A percentile compares a stretch with the other conserved stretches of the same genome.
These are phyloP conservation scores for Fusarium oxysporum DNA, from an alignment of 2,329 filamentous ascomycete genomes.

Conservation along the genomic window DNA sequence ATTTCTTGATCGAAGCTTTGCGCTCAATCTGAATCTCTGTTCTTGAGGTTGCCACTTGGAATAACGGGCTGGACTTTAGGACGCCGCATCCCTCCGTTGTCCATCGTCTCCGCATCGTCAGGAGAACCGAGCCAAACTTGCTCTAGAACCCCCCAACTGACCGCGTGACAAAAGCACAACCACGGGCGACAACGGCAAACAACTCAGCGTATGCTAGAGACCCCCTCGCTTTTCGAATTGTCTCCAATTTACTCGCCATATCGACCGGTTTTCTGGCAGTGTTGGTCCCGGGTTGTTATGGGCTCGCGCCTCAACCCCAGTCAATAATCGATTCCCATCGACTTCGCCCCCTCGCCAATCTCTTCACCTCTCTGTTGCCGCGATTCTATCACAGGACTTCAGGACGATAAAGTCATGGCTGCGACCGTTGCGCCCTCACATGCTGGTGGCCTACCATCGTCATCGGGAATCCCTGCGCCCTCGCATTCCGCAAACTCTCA, in stretches of 20 bases:
- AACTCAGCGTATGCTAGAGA: not conserved
- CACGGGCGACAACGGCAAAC: constrained; percentile 9
- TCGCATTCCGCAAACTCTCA: constrained; percentile 34
- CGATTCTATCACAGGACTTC: not conserved
- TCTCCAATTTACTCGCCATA: constrained; percentile 1
- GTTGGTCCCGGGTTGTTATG: constrained; percentile 26
- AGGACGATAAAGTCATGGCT: constrained; percentile 41
- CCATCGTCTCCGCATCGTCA: constrained; percentile 25
- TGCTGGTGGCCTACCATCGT: constrained; percentile 42
- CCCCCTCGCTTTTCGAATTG: not conserved
- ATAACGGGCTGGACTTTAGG: not conserved
- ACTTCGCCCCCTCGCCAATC: not conserved
- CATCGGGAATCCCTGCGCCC: constrained; percentile 39
- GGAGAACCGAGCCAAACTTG: constrained; percentile 27
- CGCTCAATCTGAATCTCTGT: not conserved
- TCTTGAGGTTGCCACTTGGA: not conserved
- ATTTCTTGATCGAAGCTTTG: not conserved
- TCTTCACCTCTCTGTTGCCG: not conserved
- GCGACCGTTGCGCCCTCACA: constrained; percentile 50
- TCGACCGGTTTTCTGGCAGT: not conserved
- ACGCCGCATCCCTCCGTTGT: constrained; percentile 4
- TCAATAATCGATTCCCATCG: constrained; percentile 21
- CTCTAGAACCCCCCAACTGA: constrained; percentile 33
- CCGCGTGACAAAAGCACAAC: constrained; percentile 28
- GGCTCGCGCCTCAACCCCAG: constrained; percentile 27